Conservation (phyloP, 306 rosid genomes). For the Rosa lucieae region DNA sequence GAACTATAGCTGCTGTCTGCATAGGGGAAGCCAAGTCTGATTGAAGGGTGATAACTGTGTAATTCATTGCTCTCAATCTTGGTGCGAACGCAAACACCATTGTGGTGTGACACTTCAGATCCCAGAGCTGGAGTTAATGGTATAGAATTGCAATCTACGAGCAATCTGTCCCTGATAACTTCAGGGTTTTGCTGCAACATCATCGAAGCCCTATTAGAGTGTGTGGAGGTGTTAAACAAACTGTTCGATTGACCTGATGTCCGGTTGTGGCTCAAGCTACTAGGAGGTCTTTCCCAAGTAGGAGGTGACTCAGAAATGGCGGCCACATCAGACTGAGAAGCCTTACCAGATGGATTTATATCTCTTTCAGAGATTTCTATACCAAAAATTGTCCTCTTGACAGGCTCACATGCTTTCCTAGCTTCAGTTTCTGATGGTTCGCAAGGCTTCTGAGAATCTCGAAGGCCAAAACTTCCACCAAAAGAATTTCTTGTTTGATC, state of each 20-base stretch:
- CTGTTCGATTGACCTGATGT: conserved; percentile 44
- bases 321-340: conserved; percentile 39
- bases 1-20: conserved; percentile 30
- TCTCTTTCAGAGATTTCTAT: conserved; percentile 43
- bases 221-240: conserved; percentile 31
- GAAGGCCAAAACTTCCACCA: conserved; percentile 14
- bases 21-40: conserved; percentile 39
- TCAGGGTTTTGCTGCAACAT: conserved; percentile 12
- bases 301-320: conserved; percentile 48
- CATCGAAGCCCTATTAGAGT: conserved; percentile 31
- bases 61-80: conserved; percentile 48
- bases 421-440: conserved; percentile 25
- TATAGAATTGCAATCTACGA: conserved; percentile 46
- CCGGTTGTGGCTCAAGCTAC: conserved; percentile 55
- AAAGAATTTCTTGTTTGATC: conserved; percentile 19
- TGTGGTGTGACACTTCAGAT: conserved; percentile 37
- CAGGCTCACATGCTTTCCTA: conserved; percentile 7
- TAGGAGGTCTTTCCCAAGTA: conserved; percentile 52
- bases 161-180: conserved; percentile 49
- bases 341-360: conserved; percentile 33
- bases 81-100: conserved; percentile 37
- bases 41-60: conserved; percentile 40
- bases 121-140: conserved; percentile 37
- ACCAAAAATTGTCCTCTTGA: conserved; percentile 46
- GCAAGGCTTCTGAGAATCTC: conserved; percentile 24